Evolutionary conservation across 139 green algal genomes (phyloP).

Genomic region (Yamagishiella unicocca): DNA sequence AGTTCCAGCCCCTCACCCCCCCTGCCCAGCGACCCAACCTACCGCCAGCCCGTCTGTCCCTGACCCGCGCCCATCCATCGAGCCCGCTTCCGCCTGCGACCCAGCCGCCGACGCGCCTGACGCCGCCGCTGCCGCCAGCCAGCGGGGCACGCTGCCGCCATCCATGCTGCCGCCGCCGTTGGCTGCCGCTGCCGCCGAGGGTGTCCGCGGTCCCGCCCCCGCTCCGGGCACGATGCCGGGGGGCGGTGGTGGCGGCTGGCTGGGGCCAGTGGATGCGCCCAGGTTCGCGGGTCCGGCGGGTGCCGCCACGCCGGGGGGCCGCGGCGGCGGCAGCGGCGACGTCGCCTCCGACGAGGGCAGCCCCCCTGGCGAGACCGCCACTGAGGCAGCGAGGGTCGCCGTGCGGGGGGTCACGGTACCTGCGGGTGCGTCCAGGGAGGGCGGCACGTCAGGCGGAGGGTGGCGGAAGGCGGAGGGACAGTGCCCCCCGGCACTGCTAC

Average conservation of each 20-base stretch:
- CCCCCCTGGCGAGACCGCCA: background rate
- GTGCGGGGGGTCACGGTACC: slow-evolving; percentile 16
- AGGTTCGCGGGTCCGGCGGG: background rate
- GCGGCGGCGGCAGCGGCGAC: background rate
- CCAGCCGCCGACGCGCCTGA: slow-evolving; percentile 40
- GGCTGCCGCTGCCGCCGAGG: background rate
- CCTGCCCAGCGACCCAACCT: too few relatives aligned
- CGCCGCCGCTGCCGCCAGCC: slow-evolving; percentile 43
- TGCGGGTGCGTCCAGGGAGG: background rate
- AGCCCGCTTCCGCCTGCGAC: too few relatives aligned
- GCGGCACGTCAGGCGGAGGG: too few relatives aligned
- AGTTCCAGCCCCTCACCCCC: background rate
- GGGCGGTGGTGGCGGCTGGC: background rate
- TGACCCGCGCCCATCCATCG: too few relatives aligned
- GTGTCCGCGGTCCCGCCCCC: background rate
- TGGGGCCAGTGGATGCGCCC: background rate
- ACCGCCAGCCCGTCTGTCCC: too few relatives aligned
- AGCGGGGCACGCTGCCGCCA: slow-evolving; percentile 21
- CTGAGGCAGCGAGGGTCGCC: background rate
- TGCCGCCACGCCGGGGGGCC: background rate
- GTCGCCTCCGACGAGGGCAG: background rate
- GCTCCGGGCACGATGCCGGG: background rate
- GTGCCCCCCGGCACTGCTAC: too few relatives aligned
- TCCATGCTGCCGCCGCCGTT: slow-evolving; percentile 2
- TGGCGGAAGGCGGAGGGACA: too few relatives aligned